Conservation (phyloP, 352 stramenopile genomes). For the Phytophthora melonis region DNA sequence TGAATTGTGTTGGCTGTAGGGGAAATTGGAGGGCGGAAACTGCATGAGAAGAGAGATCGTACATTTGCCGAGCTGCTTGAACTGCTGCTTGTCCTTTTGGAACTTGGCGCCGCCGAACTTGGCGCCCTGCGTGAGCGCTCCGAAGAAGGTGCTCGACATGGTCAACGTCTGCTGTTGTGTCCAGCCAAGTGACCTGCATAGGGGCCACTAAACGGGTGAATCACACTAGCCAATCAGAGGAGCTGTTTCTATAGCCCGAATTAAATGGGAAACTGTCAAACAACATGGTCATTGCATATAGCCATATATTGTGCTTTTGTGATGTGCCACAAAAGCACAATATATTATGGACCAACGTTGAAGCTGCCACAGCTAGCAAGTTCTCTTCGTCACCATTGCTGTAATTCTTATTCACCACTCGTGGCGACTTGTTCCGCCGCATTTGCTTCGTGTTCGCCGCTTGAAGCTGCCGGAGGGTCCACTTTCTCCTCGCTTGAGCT, state of each 20-base stretch:
- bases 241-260: not conserved
- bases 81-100: constrained; percentile 67
- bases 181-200: constrained; percentile 29
- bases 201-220: constrained; percentile 2
- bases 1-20: constrained; percentile 15
- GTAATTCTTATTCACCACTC: not conserved
- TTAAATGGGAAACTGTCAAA: constrained; percentile 6
- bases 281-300: too few relatives aligned
- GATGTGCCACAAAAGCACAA: not conserved
- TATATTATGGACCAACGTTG: constrained; percentile 18
- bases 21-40: not conserved
- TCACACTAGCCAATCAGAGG: constrained; percentile 10
- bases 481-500: not conserved
- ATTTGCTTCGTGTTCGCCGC: not conserved
- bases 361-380: constrained; percentile 1
- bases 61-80: constrained; percentile 45
- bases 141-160: constrained; percentile 81
- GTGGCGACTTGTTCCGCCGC: not conserved
- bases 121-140: constrained; percentile 70
- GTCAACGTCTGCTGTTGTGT: constrained; percentile 30
- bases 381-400: not conserved
- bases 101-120: constrained; percentile 72
- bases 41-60: constrained; percentile 10
- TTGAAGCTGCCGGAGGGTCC: not conserved
- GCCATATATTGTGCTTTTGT: too few relatives aligned